phyloP scores from a whole-genome alignment of 345 rosid genomes.

The Mercurialis annua region DNA sequence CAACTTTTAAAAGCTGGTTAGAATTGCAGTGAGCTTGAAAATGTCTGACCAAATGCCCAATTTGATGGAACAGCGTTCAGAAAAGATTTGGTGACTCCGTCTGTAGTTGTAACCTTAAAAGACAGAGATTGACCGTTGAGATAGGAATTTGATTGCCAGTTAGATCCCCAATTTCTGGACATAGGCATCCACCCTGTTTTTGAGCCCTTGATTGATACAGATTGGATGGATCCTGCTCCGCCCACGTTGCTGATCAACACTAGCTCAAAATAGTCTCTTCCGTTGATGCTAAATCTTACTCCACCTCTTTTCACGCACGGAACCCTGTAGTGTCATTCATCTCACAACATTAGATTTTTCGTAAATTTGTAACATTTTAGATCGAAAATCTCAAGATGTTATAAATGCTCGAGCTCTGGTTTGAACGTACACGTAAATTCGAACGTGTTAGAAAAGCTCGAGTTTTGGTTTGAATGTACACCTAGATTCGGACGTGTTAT shows the following conservation, averaged over 20 bases:
- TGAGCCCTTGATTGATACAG: slow-evolving; percentile 70
- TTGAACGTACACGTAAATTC: no score
- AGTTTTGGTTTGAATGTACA: no score
- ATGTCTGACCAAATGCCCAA: slow-evolving; percentile 60
- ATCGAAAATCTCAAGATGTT: no score
- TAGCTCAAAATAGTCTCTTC: slow-evolving; percentile 82
- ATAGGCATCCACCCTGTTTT: slow-evolving; percentile 71
- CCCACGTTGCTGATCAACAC: slow-evolving; percentile 69
- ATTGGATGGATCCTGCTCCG: slow-evolving; percentile 66
- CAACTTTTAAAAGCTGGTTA: slow-evolving; percentile 6
- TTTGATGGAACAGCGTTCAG: slow-evolving; percentile 49
- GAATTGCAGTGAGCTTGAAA: slow-evolving; percentile 12
- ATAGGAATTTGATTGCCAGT: slow-evolving; percentile 89
- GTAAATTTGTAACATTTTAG: no score
- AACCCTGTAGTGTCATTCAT: slow-evolving; percentile 48
- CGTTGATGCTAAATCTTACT: slow-evolving; percentile 79
- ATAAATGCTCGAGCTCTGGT: no score
- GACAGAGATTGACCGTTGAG: slow-evolving; percentile 80
- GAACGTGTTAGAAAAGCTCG: no score
- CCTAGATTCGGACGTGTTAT: no score
- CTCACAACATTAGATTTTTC: background rate
- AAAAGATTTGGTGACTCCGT: slow-evolving; percentile 52
- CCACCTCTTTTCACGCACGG: slow-evolving; percentile 81
- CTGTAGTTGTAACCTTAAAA: slow-evolving; percentile 66
- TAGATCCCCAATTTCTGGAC: slow-evolving; percentile 96